These are phyloP conservation scores for Acacia crassicarpa DNA, from an alignment of 306 rosid genomes.

Conservation along the genomic window DNA sequence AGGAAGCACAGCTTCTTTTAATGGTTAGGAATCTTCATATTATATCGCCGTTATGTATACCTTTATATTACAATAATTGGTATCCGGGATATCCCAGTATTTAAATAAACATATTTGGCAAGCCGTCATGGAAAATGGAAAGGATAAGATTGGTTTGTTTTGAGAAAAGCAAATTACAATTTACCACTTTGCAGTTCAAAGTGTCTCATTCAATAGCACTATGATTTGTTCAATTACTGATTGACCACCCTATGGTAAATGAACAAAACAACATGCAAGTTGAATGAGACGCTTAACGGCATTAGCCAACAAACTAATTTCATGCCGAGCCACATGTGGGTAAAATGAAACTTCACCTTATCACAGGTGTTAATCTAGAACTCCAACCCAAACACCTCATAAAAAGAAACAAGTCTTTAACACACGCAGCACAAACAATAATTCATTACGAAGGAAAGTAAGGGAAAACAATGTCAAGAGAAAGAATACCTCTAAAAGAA, in stretches of 20 bases:
- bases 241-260: neutral
- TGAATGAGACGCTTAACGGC: neutral
- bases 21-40: neutral
- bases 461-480: conserved; percentile 6
- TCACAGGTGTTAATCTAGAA: neutral
- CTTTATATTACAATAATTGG: neutral
- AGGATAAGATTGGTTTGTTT: neutral
- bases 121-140: neutral
- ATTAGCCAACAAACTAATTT: neutral
- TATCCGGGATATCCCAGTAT: neutral
- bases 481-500: conserved; percentile 70
- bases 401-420: neutral
- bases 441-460: neutral
- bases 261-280: neutral
- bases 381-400: neutral
- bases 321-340: neutral
- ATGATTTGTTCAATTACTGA: neutral
- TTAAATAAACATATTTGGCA: neutral
- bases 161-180: neutral
- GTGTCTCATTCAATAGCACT: neutral
- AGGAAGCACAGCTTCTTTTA: neutral
- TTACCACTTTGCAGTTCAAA: neutral
- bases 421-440: neutral
- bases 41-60: neutral
- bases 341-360: neutral